Evolutionary conservation across 108 stramenopile genomes (phyloP).

Genomic region (Nitzschia sp.): DNA sequence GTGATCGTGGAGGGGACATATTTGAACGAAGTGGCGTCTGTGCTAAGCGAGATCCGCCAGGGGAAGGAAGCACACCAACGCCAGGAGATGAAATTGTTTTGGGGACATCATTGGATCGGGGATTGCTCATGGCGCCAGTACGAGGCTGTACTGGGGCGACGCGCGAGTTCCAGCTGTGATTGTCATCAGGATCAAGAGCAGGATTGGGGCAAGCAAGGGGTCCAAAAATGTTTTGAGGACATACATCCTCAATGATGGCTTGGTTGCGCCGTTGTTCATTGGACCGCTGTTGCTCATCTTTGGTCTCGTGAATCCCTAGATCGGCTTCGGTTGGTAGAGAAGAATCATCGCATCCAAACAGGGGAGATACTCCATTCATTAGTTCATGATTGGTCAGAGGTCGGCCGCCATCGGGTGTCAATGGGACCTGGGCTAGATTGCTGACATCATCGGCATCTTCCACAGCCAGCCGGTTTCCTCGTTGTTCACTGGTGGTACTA

Average conservation of each 20-base stretch:
- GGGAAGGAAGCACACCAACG: background rate
- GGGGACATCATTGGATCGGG: conserved; percentile 4
- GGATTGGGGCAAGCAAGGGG: conserved; percentile 77
- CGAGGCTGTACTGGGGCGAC: conserved; percentile 15
- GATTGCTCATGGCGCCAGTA: background rate
- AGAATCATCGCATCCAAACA: conserved; percentile 77
- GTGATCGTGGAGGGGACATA: no score
- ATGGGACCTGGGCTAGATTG: conserved; percentile 23
- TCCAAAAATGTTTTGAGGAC: conserved; percentile 77
- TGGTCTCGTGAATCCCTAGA: conserved; percentile 77
- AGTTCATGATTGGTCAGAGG: conserved; percentile 79
- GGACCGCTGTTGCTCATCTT: conserved; percentile 72
- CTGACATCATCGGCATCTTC: conserved; percentile 37
- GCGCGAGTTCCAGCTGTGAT: conserved; percentile 77
- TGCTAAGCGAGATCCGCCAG: background rate
- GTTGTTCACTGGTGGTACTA: background rate
- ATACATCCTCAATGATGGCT: conserved; percentile 67
- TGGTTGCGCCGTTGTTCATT: conserved; percentile 57
- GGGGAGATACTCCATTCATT: conserved; percentile 74
- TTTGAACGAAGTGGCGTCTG: background rate
- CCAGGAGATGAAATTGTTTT: background rate
- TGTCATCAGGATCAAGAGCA: conserved; percentile 72
- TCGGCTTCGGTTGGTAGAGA: conserved; percentile 78
- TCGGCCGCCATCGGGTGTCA: conserved; percentile 55
- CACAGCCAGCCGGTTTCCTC: conserved; percentile 2